Conservation (phyloP, 805 yeast genomes). For the Wickerhamomyces chambardii region DNA sequence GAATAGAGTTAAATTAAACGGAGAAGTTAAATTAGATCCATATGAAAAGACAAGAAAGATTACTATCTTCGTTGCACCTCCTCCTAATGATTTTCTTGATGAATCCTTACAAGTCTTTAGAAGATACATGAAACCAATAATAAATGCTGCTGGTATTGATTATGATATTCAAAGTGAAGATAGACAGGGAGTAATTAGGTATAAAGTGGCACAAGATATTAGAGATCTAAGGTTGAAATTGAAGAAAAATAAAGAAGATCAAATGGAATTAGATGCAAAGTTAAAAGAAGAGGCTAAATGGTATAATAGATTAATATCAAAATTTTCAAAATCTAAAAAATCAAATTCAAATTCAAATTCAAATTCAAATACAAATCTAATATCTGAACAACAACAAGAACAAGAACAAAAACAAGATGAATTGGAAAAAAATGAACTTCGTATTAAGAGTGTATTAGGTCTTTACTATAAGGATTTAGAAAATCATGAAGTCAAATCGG, state of each 20-base stretch:
- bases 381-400: too few relatives aligned
- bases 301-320: constrained; percentile 8
- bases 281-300: constrained; percentile 11
- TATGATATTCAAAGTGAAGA: constrained; percentile 68
- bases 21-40: constrained; percentile 37
- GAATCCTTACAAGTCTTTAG: constrained; percentile 67
- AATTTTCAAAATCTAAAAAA: constrained; percentile 1
- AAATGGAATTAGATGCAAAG: constrained; percentile 9
- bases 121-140: constrained; percentile 74
- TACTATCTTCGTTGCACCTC: constrained; percentile 87
- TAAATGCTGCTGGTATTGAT: constrained; percentile 80
- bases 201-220: constrained; percentile 72
- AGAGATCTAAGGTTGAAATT: constrained; percentile 53
- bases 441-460: constrained; percentile 44
- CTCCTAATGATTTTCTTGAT: constrained; percentile 85
- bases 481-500: constrained; percentile 7
- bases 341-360: too few relatives aligned
- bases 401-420: constrained; percentile 19
- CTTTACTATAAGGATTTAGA: constrained; percentile 30
- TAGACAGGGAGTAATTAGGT: constrained; percentile 85
- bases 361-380: too few relatives aligned
- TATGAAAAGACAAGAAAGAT: constrained; percentile 62
- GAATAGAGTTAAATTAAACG: constrained; percentile 43
- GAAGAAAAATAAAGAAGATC: constrained; percentile 18
- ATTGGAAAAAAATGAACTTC: constrained; percentile 27